These are phyloP conservation scores for Candida montana DNA, from an alignment of 805 yeast species.

Conservation along the genomic window DNA sequence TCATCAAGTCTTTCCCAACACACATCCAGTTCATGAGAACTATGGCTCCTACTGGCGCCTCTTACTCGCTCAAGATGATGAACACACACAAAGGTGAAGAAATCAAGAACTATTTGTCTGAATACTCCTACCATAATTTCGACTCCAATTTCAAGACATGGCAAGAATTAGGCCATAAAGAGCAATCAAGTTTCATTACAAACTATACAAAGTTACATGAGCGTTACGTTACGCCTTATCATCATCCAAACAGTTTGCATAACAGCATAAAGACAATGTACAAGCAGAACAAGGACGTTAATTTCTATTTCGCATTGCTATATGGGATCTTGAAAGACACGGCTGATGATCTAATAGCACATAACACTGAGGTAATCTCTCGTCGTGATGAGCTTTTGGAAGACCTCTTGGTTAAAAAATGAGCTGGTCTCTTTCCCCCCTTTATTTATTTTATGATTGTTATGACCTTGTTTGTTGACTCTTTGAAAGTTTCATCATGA, in stretches of 20 bases:
- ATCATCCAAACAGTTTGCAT: slow-evolving; percentile 3
- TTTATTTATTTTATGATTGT: not conserved
- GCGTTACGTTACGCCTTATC: slow-evolving; percentile 3
- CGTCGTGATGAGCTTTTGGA: slow-evolving; percentile 10
- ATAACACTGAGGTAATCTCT: slow-evolving; percentile 5
- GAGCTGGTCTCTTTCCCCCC: not conserved
- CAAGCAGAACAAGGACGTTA: slow-evolving; percentile 12
- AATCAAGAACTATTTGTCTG: slow-evolving; percentile 7
- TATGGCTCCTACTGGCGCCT: slow-evolving; percentile 2
- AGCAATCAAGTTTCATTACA: slow-evolving; percentile 10
- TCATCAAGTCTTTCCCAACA: slow-evolving; percentile 9
- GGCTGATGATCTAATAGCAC: slow-evolving; percentile 5
- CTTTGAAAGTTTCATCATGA: no score
- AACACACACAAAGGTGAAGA: slow-evolving; percentile 6
- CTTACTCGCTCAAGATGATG: slow-evolving; percentile 6
- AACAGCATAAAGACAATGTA: slow-evolving; percentile 8
- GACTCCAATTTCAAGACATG: slow-evolving; percentile 10
- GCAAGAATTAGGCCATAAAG: slow-evolving; percentile 10
- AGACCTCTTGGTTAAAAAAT: slow-evolving; percentile 6
- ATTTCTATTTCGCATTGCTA: slow-evolving; percentile 10
- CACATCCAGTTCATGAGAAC: slow-evolving; percentile 9
- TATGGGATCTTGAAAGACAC: slow-evolving; percentile 9
- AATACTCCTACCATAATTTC: slow-evolving; percentile 11
- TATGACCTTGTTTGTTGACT: not conserved
- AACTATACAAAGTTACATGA: slow-evolving; percentile 8